phyloP scores from a whole-genome alignment of 441 rosid species.

The Brassica balearica region DNA sequence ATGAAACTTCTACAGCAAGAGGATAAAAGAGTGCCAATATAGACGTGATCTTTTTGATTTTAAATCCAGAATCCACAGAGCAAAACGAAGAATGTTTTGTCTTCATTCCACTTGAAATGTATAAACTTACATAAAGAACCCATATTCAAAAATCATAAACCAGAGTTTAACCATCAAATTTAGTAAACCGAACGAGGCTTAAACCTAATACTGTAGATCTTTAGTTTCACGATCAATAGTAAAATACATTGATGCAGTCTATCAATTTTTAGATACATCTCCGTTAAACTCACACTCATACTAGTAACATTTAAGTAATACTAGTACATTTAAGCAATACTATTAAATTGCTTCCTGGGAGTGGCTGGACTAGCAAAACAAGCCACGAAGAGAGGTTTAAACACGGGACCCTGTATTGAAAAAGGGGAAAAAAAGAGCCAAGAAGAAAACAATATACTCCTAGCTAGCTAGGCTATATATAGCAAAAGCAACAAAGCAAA shows the following conservation, averaged over 20 bases:
- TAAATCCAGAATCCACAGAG: not conserved
- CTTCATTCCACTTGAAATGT: not conserved
- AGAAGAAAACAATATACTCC: not conserved
- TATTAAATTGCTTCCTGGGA: not conserved
- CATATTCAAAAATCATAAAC: not conserved
- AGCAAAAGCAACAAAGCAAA: not conserved
- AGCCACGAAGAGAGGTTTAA: not conserved
- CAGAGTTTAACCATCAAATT: not conserved
- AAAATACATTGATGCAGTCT: not conserved
- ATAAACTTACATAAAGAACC: not conserved
- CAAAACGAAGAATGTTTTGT: not conserved
- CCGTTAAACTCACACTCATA: not conserved
- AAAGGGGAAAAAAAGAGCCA: not conserved
- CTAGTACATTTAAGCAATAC: not conserved
- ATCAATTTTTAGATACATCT: not conserved
- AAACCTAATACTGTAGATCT: not conserved
- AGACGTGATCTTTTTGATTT: not conserved
- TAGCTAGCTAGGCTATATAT: not conserved
- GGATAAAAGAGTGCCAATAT: not conserved
- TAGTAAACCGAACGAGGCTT: not conserved
- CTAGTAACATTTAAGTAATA: not conserved
- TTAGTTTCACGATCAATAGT: not conserved
- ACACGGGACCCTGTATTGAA: not conserved
- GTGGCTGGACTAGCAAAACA: not conserved
- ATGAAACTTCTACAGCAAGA: not conserved